Evolutionary conservation across 495 filamentous ascomycete genomes (phyloP).

Genomic region (Penicillium ochrochloron): DNA sequence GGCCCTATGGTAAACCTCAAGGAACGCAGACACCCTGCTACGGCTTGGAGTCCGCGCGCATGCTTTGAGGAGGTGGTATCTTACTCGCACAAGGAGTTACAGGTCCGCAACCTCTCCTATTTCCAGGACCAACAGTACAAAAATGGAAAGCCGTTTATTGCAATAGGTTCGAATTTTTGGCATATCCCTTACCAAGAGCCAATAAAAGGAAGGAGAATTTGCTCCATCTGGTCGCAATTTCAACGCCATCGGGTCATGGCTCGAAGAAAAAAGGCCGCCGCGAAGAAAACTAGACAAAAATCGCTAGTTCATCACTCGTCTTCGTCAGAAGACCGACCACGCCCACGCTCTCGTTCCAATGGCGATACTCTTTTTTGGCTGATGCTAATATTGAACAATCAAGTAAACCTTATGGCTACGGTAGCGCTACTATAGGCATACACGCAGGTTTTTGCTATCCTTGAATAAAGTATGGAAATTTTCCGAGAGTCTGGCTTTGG

Average conservation of each 20-base stretch:
- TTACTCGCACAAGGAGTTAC: constrained; percentile 9
- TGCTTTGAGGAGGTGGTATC: constrained; percentile 12
- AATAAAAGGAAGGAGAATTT: background rate
- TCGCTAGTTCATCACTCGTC: no score
- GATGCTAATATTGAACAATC: no score
- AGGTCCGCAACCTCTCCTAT: constrained; percentile 13
- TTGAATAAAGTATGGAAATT: no score
- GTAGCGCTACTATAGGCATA: no score
- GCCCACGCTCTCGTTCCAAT: no score
- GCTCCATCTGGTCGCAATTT: background rate
- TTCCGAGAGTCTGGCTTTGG: no score
- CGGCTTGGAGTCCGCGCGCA: background rate
- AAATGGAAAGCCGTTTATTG: constrained; percentile 2
- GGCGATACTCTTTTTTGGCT: no score
- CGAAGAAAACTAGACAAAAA: no score
- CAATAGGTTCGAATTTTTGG: background rate
- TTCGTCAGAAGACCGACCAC: no score
- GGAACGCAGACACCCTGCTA: background rate
- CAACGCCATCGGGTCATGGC: background rate
- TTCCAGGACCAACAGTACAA: constrained; percentile 10
- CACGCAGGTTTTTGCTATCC: no score
- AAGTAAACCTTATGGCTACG: no score
- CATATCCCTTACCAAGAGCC: constrained; percentile 13
- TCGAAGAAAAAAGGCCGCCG: background rate
- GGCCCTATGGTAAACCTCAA: background rate